phyloP scores from a whole-genome alignment of 2,329 filamentous ascomycete species.

The Alternaria metachromatica region DNA sequence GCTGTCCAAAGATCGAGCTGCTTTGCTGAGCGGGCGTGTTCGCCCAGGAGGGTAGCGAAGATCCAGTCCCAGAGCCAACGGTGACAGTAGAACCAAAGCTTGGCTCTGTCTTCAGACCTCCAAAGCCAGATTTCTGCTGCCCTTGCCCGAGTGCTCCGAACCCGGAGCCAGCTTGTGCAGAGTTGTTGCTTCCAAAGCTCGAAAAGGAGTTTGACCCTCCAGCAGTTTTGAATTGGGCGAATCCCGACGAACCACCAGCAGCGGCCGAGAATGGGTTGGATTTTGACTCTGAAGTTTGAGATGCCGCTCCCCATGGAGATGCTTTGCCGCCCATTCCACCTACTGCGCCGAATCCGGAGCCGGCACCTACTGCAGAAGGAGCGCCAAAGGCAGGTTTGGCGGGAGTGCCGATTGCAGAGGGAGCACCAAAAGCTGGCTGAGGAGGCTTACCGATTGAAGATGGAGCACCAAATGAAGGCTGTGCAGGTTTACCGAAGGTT shows the following conservation, averaged over 20 bases:
- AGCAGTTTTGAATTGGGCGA: constrained; percentile 40
- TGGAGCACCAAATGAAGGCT: constrained; percentile 29
- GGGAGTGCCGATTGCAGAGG: constrained; percentile 19
- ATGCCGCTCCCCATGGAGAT: constrained; percentile 32
- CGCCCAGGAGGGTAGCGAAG: constrained; percentile 42
- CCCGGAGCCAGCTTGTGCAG: constrained; percentile 17
- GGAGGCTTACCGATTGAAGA: constrained; percentile 16
- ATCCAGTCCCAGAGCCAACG: constrained; percentile 43
- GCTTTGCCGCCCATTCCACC: constrained; percentile 26
- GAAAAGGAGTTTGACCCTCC: constrained; percentile 27
- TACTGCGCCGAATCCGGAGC: constrained; percentile 36
- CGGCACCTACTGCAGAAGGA: constrained; percentile 25
- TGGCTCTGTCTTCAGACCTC: constrained; percentile 35
- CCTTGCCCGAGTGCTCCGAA: constrained; percentile 40
- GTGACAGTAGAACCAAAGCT: constrained; percentile 53
- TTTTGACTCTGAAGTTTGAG: constrained; percentile 29
- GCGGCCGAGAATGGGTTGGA: constrained; percentile 45
- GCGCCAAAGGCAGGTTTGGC: constrained; percentile 36
- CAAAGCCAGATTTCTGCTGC: constrained; percentile 40
- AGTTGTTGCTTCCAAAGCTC: constrained; percentile 11
- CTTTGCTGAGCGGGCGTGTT: constrained; percentile 40
- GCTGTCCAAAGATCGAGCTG: constrained; percentile 36
- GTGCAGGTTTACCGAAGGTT: constrained; percentile 21
- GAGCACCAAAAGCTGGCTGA: constrained; percentile 30
- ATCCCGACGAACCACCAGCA: constrained; percentile 33